These are phyloP conservation scores for Aulographum hederae DNA, from an alignment of 2,329 filamentous ascomycete genomes.

Conservation along the genomic window DNA sequence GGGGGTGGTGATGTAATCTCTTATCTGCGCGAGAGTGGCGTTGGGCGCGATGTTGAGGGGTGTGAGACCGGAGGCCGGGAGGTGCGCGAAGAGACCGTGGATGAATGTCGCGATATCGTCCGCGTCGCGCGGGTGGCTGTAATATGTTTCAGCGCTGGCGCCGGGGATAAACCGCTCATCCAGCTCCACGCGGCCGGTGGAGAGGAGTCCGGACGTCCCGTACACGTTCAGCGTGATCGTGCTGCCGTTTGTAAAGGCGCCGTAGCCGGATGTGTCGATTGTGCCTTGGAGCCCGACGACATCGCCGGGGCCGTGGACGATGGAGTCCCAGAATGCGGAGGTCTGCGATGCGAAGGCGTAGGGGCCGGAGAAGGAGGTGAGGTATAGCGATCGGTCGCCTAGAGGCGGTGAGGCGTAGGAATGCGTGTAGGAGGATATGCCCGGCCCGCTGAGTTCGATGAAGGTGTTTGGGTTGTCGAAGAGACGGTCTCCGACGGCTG, in stretches of 20 bases:
- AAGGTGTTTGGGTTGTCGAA: constrained; percentile 40
- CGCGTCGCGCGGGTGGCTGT: constrained; percentile 28
- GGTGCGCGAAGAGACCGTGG: constrained; percentile 27
- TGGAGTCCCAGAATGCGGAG: constrained; percentile 32
- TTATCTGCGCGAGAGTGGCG: constrained; percentile 28
- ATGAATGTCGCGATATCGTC: constrained; percentile 32
- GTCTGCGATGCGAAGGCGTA: constrained; percentile 36
- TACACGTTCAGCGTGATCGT: constrained; percentile 39
- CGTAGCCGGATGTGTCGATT: constrained; percentile 28
- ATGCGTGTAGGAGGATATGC: constrained; percentile 29
- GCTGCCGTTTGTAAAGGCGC: constrained; percentile 20
- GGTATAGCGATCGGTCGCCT: constrained; percentile 27
- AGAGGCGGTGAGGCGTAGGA: constrained; percentile 25
- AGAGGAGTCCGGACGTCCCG: constrained; percentile 35
- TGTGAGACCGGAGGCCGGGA: constrained; percentile 24
- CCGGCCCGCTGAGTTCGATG: constrained; percentile 26
- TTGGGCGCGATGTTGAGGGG: constrained; percentile 30
- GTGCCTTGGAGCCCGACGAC: constrained; percentile 32
- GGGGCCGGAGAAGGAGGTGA: constrained; percentile 29
- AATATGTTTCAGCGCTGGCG: constrained; percentile 25
- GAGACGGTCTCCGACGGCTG: constrained; percentile 28
- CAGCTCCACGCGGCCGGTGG: constrained; percentile 27
- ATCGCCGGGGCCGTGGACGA: constrained; percentile 23
- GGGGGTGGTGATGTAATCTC: too few species aligned
- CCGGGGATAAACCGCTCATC: constrained; percentile 25